These are phyloP conservation scores for Quercus engelmannii DNA, from an alignment of 306 rosid genomes.

Conservation along the genomic window DNA sequence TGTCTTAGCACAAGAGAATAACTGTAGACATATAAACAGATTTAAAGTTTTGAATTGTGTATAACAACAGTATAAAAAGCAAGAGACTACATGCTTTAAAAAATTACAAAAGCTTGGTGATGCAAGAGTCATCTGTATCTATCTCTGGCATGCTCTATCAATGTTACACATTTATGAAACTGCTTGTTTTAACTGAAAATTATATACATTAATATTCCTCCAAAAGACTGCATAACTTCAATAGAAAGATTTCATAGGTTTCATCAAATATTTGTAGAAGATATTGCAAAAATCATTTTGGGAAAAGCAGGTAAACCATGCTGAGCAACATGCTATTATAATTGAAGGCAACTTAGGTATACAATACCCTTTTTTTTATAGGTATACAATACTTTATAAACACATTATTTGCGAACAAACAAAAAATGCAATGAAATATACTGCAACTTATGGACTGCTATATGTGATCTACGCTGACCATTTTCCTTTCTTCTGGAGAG, in stretches of 20 bases:
- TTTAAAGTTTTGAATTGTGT: conserved; percentile 4
- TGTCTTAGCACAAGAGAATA: conserved; percentile 92
- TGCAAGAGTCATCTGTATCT: not conserved
- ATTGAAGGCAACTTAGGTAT: not conserved
- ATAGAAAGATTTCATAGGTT: conserved; percentile 2
- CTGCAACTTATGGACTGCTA: conserved; percentile 10
- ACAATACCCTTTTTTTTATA: not conserved
- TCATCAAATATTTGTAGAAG: not conserved
- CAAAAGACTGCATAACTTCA: not conserved
- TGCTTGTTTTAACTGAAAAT: not conserved
- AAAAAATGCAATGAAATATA: conserved; percentile 1
- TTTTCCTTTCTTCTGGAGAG: conserved; percentile 1
- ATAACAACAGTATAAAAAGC: conserved; percentile 5
- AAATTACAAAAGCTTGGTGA: not conserved
- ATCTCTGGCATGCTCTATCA: not conserved
- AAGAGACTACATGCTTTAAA: not conserved
- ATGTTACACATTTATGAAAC: not conserved
- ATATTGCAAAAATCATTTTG: not conserved
- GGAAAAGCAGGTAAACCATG: not conserved
- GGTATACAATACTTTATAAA: not conserved
- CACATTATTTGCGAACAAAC: not conserved
- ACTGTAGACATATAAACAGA: conserved; percentile 38
- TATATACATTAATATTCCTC: not conserved
- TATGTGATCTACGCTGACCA: not conserved
- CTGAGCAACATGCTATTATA: not conserved